Conservation (phyloP, 2,329 filamentous ascomycete species). For the Xylariaceae sp. region DNA sequence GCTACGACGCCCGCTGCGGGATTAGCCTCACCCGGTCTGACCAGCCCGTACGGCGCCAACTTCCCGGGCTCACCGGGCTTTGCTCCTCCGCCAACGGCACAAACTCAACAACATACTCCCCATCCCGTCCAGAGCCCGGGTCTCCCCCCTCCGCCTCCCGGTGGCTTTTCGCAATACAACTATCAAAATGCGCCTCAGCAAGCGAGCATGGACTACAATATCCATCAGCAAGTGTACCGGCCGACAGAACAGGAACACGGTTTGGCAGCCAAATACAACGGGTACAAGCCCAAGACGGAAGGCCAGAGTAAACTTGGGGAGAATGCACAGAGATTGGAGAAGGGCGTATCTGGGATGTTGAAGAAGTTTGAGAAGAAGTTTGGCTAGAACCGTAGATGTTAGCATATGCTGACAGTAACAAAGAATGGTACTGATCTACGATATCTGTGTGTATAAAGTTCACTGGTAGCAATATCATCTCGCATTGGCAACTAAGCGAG, state of each 20-base stretch:
- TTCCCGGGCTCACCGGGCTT: constrained; percentile 46
- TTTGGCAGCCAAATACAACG: constrained; percentile 36
- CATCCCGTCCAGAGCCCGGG: constrained; percentile 36
- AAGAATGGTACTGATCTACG: no score
- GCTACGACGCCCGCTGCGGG: constrained; percentile 47
- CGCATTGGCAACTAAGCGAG: no score
- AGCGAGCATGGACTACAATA: constrained; percentile 44
- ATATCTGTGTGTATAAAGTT: no score
- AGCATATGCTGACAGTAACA: no score
- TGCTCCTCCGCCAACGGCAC: constrained; percentile 28
- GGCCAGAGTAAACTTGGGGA: constrained; percentile 55
- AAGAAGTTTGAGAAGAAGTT: constrained; percentile 80
- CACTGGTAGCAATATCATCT: no score
- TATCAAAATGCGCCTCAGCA: constrained; percentile 30
- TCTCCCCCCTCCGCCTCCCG: constrained; percentile 44
- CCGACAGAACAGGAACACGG: constrained; percentile 61
- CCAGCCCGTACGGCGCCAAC: constrained; percentile 44
- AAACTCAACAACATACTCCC: constrained; percentile 24
- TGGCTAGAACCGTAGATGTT: constrained; percentile 45
- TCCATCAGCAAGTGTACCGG: constrained; percentile 69
- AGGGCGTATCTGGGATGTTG: constrained; percentile 67
- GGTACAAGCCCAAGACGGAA: constrained; percentile 41
- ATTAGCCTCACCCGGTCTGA: constrained; percentile 39
- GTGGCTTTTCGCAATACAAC: constrained; percentile 56
- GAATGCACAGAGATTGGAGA: constrained; percentile 64